These are phyloP conservation scores for Aaosphaeria pasadenensis DNA, from an alignment of 2,329 filamentous ascomycete species.

Conservation along the genomic window DNA sequence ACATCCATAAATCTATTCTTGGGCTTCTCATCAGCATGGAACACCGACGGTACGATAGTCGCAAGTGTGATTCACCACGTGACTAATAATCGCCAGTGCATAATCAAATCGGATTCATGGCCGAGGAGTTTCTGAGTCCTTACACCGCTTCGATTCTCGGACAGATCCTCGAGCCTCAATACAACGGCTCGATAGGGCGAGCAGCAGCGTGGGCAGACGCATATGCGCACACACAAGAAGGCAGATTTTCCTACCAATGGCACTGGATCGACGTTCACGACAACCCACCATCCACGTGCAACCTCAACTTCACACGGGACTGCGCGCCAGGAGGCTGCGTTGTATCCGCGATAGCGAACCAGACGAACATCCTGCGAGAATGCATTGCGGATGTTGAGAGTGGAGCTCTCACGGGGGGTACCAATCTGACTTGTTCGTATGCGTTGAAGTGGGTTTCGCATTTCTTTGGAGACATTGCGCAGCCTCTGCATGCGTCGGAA, in stretches of 20 bases:
- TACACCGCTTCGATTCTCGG: conserved; percentile 28
- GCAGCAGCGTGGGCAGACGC: conserved; percentile 41
- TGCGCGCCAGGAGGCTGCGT: conserved; percentile 39
- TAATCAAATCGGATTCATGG: conserved; percentile 41
- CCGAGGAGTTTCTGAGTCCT: conserved; percentile 34
- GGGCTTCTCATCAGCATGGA: conserved; percentile 17
- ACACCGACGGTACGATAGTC: conserved; percentile 26
- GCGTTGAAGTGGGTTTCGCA: conserved; percentile 43
- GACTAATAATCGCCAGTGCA: conserved; percentile 27
- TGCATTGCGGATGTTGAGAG: conserved; percentile 32
- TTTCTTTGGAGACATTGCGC: conserved; percentile 41
- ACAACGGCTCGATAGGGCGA: conserved; percentile 38
- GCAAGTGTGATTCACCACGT: background rate
- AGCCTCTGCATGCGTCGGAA: conserved; percentile 41
- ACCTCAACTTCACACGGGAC: conserved; percentile 35
- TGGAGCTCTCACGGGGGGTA: conserved; percentile 11
- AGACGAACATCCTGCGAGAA: conserved; percentile 35
- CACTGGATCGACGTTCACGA: conserved; percentile 41
- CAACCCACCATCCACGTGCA: conserved; percentile 29
- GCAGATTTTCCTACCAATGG: conserved; percentile 43
- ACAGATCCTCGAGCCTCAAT: conserved; percentile 38
- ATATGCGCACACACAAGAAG: conserved; percentile 37
- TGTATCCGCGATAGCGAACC: conserved; percentile 42
- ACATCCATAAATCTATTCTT: background rate
- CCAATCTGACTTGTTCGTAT: conserved; percentile 37